Evolutionary conservation across 2,329 filamentous ascomycete genomes (phyloP).

Genomic region (Cercospora canescens): DNA sequence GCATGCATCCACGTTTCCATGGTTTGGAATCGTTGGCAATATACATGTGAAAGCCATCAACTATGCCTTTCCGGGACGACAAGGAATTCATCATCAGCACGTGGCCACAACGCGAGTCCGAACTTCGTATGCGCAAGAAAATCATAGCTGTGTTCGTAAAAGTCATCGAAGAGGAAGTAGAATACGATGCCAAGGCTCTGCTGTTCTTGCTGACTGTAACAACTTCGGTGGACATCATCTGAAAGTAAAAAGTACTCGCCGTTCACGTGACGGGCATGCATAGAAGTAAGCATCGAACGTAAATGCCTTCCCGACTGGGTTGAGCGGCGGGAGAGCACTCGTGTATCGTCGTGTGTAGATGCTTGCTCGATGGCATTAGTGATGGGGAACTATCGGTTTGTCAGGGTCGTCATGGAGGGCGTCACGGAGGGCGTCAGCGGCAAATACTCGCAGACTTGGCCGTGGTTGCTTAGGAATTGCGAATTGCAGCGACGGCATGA

Average conservation of each 20-base stretch:
- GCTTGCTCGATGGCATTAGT: background rate
- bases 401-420: background rate
- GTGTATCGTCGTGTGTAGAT: background rate
- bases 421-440: background rate
- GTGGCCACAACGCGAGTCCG: background rate
- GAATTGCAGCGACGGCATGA: background rate
- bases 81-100: background rate
- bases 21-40: background rate
- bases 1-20: no score
- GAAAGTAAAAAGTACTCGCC: no score
- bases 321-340: background rate
- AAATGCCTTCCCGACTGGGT: background rate
- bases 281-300: background rate
- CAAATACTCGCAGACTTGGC: background rate
- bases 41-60: background rate
- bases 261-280: background rate
- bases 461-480: background rate
- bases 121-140: background rate
- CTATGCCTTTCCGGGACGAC: background rate
- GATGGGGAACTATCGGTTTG: background rate
- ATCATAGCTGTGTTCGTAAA: background rate
- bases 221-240: background rate
- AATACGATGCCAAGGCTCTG: background rate
- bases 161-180: background rate
- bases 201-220: background rate